These are phyloP conservation scores for Lignosus rhinocerotis DNA, from an alignment of 1,284 basidiomycete genomes.

Conservation along the genomic window DNA sequence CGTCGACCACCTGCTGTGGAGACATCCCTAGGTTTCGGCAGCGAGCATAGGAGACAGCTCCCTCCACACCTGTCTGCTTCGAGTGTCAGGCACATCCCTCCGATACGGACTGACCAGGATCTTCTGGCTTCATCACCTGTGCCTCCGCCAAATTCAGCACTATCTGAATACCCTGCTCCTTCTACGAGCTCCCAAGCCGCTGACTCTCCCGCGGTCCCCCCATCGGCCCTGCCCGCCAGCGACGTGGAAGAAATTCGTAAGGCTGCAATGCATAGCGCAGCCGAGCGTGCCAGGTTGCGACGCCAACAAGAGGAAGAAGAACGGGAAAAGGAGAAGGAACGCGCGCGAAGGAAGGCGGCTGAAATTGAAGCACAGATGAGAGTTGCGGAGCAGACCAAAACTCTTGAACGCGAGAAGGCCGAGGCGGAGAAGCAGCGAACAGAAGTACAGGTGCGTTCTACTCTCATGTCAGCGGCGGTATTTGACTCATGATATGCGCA, in stretches of 20 bases:
- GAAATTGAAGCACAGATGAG: conserved; percentile 82
- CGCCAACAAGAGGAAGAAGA: conserved; percentile 87
- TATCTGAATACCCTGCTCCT: conserved; percentile 12
- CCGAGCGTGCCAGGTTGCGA: conserved; percentile 80
- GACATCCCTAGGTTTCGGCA: conserved; percentile 15
- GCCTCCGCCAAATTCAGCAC: not conserved
- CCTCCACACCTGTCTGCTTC: conserved; percentile 30
- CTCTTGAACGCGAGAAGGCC: conserved; percentile 16
- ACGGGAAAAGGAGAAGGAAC: conserved; percentile 79
- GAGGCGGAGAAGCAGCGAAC: conserved; percentile 19
- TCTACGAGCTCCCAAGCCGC: conserved; percentile 12
- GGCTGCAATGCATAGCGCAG: conserved; percentile 87
- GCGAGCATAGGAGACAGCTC: conserved; percentile 37
- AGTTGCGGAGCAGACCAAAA: conserved; percentile 38
- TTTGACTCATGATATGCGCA: conserved; percentile 19
- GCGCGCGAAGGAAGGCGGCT: conserved; percentile 83
- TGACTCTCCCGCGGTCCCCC: conserved; percentile 31
- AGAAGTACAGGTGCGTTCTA: conserved; percentile 27
- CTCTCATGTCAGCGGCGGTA: not conserved
- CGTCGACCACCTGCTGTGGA: conserved; percentile 25
- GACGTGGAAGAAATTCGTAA: conserved; percentile 77
- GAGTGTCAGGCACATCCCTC: conserved; percentile 9
- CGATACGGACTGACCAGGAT: conserved; percentile 6
- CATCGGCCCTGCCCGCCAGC: conserved; percentile 39
- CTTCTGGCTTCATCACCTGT: not conserved